Evolutionary conservation across 306 rosid genomes (phyloP), one percentile per base, ranked within the genome.

Genomic region (Vachellia collinsii): DNA sequence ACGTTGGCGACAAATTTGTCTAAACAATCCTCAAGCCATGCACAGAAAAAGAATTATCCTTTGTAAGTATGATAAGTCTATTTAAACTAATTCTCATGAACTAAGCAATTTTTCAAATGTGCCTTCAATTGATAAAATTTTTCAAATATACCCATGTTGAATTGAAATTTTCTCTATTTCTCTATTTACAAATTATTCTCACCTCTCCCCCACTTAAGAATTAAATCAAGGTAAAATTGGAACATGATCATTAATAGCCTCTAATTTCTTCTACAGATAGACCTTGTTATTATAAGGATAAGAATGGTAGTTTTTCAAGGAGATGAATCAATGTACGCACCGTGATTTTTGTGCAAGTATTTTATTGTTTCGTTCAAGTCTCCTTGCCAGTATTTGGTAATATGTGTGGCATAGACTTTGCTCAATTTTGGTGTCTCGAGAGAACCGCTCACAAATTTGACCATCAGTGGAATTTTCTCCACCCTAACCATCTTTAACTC

Each of bases 401-500:
- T 13, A 68, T 17, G 4, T 68, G 51, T 38, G 3, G 10, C 16
- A 41, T 68, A 4, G 10, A 68, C 47, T 9, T 39, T 29, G 25
- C 41, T 68, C 72, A 68, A 68, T 0, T 68, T 39, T 19, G 72
- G 51, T 3, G 72, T 19, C 7, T 3, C 11, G 7, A 19, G 50
- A 38, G 17, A 0, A 29, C 34, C 8, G 51, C 1, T n/a, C 4
- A 20, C 51, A 41, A 68, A 68, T 19, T 8, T 68, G 34, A 3
- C 10, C 72, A 68, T 68, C 0, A n/a, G 10, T 41, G 50, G 51
- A 41, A 68, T 10, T 14, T 41, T 5, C 8, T 41, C 16, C 17
- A 68, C 73, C 3, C 53, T 68, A 68, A 68, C 73, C 73, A 19
- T 68, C 53, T 68, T 1, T 68, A 68, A 68, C 17, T 68, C 1